Percentiles rank a stretch among this genome's conserved stretches.
Conservation (phyloP, 2,329 filamentous ascomycete species). For the Sporothrix schenckii region DNA sequence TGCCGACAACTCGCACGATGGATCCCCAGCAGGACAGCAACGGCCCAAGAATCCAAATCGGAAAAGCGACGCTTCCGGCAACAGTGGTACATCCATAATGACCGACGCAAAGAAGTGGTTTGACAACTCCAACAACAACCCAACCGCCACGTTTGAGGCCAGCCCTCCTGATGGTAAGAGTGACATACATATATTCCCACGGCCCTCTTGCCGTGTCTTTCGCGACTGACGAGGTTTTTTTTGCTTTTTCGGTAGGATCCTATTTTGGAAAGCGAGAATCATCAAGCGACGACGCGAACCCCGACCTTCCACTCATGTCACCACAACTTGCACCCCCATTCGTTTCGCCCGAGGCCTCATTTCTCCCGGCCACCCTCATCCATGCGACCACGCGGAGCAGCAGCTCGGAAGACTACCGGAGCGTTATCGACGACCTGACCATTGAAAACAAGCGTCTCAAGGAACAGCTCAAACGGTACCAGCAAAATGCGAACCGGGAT, state of each 20-base stretch:
- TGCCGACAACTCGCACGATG: slow-evolving; percentile 15
- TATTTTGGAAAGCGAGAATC: slow-evolving; percentile 60
- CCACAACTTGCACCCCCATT: slow-evolving; percentile 32
- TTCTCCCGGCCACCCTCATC: slow-evolving; percentile 23
- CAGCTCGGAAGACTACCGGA: slow-evolving; percentile 73
- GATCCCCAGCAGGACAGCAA: neutral
- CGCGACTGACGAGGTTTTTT: neutral
- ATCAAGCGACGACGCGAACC: slow-evolving; percentile 48
- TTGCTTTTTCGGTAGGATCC: neutral
- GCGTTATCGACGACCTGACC: slow-evolving; percentile 85
- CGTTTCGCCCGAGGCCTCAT: neutral
- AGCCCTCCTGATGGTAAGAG: slow-evolving; percentile 53
- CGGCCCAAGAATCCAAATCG: slow-evolving; percentile 13
- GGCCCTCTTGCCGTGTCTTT: neutral
- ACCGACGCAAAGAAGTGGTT: slow-evolving; percentile 61
- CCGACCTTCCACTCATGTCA: slow-evolving; percentile 38
- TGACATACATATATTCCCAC: neutral
- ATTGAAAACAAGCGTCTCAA: slow-evolving; percentile 80
- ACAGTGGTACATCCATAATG: slow-evolving; percentile 53
- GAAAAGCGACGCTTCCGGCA: slow-evolving; percentile 46
- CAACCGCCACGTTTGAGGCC: slow-evolving; percentile 48
- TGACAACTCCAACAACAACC: slow-evolving; percentile 56
- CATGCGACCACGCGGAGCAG: slow-evolving; percentile 53
- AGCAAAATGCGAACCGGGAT: slow-evolving; percentile 63
- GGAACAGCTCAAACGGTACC: slow-evolving; percentile 71